Base-by-base conservation (phyloP, 345 rosid genomes). In the Passiflora organensis region DNA sequence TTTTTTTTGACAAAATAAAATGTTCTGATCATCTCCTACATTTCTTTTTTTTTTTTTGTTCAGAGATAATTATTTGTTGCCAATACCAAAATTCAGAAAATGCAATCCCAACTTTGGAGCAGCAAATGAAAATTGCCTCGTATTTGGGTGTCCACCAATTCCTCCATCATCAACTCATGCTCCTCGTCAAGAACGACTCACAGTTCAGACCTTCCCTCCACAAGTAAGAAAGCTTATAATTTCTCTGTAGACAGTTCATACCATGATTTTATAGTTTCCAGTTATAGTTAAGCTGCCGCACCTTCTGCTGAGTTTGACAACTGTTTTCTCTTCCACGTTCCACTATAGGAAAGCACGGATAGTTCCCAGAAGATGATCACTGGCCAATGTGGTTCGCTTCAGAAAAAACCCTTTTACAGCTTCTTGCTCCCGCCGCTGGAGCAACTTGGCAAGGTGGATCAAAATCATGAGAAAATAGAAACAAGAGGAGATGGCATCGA, bases 401-500 rank as follows among this genome's bases (percentile, higher is more conserved):
- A 28, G 14, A 64, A 25, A 60, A 78, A 65, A 53, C 79, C 81
- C 0, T 76, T 65, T 51, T 72, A 66, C 24, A 72, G 79, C 68
- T 71, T 80, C 66, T 65, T 84, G 32, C 64, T 58, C 0, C 43
- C 75, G 32, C 43, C 75, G 32, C 63, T 61, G 47, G 80, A 78
- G 59, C 67, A 60, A 39, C 58, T 43, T 32, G 51, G 22, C 12
- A 43, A 41, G 54, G 62, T 63, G 39, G 79, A 78, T 53, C 69
- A 73, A 17, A 64, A 48, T 56, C 57, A 43, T 9, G 78, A 73
- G 32, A 75, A 55, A 65, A 19, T 25, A 63, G 84, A 76, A 60
- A 39, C 62, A 48, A 63, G 38, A 42, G 56, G 36, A 59, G 84
- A 80, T 45, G 74, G 54, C 43, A 72, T 82, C 67, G 93, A 85